Conservation (phyloP, 2,329 filamentous ascomycete genomes). For the Penicillium expansum region DNA sequence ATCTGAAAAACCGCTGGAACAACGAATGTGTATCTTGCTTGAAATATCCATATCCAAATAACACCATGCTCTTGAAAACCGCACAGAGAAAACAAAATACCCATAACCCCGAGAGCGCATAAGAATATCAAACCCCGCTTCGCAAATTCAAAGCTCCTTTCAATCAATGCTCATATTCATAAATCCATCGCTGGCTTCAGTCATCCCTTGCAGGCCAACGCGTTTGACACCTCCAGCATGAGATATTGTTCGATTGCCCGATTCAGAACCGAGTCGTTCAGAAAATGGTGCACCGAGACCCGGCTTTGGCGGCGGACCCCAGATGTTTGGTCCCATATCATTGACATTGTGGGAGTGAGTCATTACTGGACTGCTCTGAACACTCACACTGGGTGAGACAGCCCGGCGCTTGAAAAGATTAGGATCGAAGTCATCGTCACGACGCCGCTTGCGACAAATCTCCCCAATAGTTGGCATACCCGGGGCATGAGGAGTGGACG, state of each 20-base stretch:
- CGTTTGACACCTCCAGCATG: slow-evolving; percentile 49
- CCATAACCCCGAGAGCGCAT: background rate
- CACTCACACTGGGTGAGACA: slow-evolving; percentile 86
- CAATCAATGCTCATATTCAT: slow-evolving; percentile 98
- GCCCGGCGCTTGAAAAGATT: slow-evolving; percentile 85
- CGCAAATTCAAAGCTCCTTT: background rate
- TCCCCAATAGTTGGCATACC: slow-evolving; percentile 62
- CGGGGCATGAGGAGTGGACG: slow-evolving; percentile 43
- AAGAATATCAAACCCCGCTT: background rate
- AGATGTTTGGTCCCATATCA: slow-evolving; percentile 58
- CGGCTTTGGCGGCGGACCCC: slow-evolving; percentile 67
- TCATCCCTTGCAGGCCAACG: slow-evolving; percentile 87
- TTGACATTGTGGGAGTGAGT: slow-evolving; percentile 75
- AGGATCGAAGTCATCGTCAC: slow-evolving; percentile 88
- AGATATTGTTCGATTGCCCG: slow-evolving; percentile 53
- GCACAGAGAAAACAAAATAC: background rate
- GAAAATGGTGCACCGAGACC: slow-evolving; percentile 52
- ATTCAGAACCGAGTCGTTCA: slow-evolving; percentile 50
- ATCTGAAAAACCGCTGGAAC: slow-evolving; percentile 14
- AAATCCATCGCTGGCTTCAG: slow-evolving; percentile 87
- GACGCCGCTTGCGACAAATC: slow-evolving; percentile 73
- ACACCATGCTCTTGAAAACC: background rate
- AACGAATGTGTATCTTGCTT: slow-evolving; percentile 10
- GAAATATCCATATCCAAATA: background rate
- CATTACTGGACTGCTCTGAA: slow-evolving; percentile 82